These are phyloP conservation scores for Diddensiella santjacobensis DNA, from an alignment of 805 yeast genomes.

Conservation along the genomic window DNA sequence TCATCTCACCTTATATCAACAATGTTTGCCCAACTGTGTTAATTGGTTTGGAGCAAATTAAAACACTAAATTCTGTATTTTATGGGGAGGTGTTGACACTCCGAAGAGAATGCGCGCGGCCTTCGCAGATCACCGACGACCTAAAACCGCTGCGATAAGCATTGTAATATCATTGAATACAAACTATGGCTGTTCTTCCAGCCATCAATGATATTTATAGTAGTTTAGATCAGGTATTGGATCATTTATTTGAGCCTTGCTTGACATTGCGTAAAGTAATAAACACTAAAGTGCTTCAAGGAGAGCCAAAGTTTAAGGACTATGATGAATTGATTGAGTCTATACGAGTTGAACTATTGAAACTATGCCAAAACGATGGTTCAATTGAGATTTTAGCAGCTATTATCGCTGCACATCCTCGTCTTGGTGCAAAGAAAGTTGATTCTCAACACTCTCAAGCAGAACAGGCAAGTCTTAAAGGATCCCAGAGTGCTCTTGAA, in stretches of 20 bases:
- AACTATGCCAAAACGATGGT: conserved; percentile 32
- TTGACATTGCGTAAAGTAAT: conserved; percentile 39
- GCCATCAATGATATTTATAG: not conserved
- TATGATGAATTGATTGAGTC: conserved; percentile 44
- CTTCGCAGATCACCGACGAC: too few species aligned
- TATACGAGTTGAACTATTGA: conserved; percentile 39
- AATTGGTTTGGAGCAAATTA: too few species aligned
- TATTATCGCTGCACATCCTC: conserved; percentile 88
- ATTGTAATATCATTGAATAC: too few species aligned
- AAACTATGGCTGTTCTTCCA: not conserved
- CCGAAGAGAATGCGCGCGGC: too few species aligned
- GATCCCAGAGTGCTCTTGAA: conserved; percentile 50
- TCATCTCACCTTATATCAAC: too few species aligned
- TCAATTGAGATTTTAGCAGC: conserved; percentile 25
- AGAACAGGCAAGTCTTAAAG: conserved; percentile 66
- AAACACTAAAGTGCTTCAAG: conserved; percentile 18
- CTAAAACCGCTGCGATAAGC: too few species aligned
- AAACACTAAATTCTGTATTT: too few species aligned
- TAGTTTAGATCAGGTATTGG: conserved; percentile 38
- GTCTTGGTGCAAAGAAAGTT: conserved; percentile 62
- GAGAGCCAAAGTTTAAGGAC: conserved; percentile 15
- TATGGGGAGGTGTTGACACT: too few species aligned
- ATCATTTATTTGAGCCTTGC: conserved; percentile 63
- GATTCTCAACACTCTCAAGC: conserved; percentile 58
- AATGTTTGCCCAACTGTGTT: too few species aligned